A percentile compares a stretch with the other conserved stretches of the same genome.
phyloP scores from a whole-genome alignment of 345 rosid species.

The sweet orange (Citrus sinensis) region DNA sequence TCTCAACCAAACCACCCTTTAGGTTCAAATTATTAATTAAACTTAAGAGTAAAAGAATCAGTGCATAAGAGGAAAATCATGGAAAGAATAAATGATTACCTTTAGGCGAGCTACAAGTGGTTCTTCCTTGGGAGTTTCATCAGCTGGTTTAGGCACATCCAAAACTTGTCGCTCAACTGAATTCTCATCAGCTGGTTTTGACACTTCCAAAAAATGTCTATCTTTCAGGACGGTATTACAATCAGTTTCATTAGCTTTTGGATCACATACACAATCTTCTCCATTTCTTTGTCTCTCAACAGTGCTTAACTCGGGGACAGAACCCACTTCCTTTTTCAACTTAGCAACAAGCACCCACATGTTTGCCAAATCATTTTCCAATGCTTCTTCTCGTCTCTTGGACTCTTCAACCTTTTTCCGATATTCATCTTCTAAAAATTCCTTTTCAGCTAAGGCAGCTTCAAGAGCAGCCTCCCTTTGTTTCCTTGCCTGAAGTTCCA shows the following conservation, averaged over 20 bases:
- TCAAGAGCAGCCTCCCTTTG: constrained; percentile 84
- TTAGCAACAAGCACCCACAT: constrained; percentile 99
- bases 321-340: constrained; percentile 79
- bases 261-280: constrained; percentile 28
- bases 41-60: background rate
- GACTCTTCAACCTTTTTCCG: constrained; percentile 83
- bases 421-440: constrained; percentile 76
- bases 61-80: background rate
- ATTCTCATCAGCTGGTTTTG: constrained; percentile 52
- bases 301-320: constrained; percentile 43
- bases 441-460: constrained; percentile 82
- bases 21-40: background rate
- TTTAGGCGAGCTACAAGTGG: constrained; percentile 88
- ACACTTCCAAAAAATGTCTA: constrained; percentile 43
- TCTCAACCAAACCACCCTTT: background rate
- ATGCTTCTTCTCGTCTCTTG: constrained; percentile 83
- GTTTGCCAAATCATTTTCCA: constrained; percentile 94
- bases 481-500: constrained; percentile 90
- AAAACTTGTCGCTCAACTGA: constrained; percentile 47
- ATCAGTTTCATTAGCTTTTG: constrained; percentile 38
- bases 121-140: constrained; percentile 71
- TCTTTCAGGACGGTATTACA: constrained; percentile 42
- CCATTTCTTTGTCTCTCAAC: constrained; percentile 39
- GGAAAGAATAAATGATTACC: constrained; percentile 35
- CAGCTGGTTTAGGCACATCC: constrained; percentile 33